Evolutionary conservation across 345 rosid species (phyloP), one percentile per base, ranked within the genome.

Genomic region (Gossypium mustelinum): DNA sequence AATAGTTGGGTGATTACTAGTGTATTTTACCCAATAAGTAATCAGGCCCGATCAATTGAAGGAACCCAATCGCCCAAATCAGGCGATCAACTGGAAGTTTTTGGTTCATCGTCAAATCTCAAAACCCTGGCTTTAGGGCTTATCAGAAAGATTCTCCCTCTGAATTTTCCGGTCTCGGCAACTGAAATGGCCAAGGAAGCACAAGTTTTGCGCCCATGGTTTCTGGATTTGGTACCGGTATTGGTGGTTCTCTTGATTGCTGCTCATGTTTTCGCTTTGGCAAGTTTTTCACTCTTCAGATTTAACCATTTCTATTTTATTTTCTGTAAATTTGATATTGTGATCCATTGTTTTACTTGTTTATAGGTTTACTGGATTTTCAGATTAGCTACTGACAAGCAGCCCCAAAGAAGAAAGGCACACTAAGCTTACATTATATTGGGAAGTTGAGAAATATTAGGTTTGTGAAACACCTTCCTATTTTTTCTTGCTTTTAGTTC

Each of bases 201-300:
- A 17, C 80, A 69, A 73, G 57, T 77, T 44, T 52, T 82, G 73
- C 80, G 88, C 68, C 91, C 92, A 72, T 89, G 92, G 98, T 85
- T 93, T 74, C 85, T 89, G 24, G 94, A 89, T 70, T 79, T 85
- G 73, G 93, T 87, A 11, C 94, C 94, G 2, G 68, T 87, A 5
- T 16, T 90, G 72, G 94, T 87, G 72, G 82, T 88, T 60, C 76
- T 90, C 1, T 89, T 93, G 55, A 88, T 90, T 48, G 96, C 89
- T 62, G 94, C 89, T 80, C 97, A 92, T 68, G 94, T 90, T 79
- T 73, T 90, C 70, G 98, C 96, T 51, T 63, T 90, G 93, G 97
- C 91, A 81, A 57, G 67, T 61, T 14, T 25, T 12, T 41, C 70
- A 56, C 47, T 29, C 57, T 65, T 57, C 77, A 50, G 60, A 70